Evolutionary conservation across 768 basidiomycete genomes (phyloP), one percentile per base, ranked within the genome.

Genomic region (Calocybe cyanea): DNA sequence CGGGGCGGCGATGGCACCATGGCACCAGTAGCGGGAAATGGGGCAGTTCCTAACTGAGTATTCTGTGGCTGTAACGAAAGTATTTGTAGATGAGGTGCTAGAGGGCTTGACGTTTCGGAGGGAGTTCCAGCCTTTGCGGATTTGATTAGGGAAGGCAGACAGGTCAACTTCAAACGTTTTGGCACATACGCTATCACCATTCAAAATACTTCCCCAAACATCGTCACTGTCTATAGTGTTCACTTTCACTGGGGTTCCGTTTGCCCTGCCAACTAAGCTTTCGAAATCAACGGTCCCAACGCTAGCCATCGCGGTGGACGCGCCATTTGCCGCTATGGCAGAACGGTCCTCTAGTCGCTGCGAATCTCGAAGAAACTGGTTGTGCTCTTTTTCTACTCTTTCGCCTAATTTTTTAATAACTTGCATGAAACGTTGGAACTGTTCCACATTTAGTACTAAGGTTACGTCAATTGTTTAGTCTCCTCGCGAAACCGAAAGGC

Each of bases 361-460:
- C 1, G 92, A 87, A 61, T 98, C 96, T 31, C 91, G 83, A 7
- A 99, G 72, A 63, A 93, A 95, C 57, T 92, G 88, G 47, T 85
- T 73, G 53, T 98, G 96, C 62, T 98, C 96, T 54, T 78, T 78
- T 66, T 97, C 92, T 8, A 99, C 94, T 7, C 95, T 83, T 20
- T 88, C 82, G 14, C 89, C 81, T 3, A 85, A 72, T 63, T 80
- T 85, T 46, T 73, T 77, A 24, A 91, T 89, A 32, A 87, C 86
- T 7, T 65, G 64, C 92, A 98, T 98, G 65, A 98, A 98, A 5
- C 87, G 81, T 53, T 85, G 80, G 61, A 97, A 99, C 66, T 99
- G 96, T 23, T 80, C 76, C 11, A 91, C 71, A 54, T 77, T 91
- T n/a, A 91, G 58, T 28, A 91, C 87, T 88, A 23, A 34, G 43